These are phyloP conservation scores for Debaryomycetaceae sp. DNA, from an alignment of 1,139 yeast species.

Conservation along the genomic window DNA sequence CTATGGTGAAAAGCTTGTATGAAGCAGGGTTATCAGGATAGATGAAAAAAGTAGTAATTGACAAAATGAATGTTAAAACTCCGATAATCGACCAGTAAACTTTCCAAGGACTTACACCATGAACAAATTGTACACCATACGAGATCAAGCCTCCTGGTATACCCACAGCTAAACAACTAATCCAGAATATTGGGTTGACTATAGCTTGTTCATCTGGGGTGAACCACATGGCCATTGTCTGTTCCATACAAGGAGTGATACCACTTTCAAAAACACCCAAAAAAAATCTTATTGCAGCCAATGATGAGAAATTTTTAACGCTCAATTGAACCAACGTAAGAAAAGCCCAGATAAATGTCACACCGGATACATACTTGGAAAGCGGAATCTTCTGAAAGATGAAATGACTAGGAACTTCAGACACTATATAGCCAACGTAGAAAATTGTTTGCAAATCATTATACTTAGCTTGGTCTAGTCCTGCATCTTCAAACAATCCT, in stretches of 20 bases:
- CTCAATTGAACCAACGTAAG: conserved; percentile 37
- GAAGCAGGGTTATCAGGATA: conserved; percentile 47
- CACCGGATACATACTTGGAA: conserved; percentile 10
- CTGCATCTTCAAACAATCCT: conserved; percentile 40
- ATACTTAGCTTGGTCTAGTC: conserved; percentile 27
- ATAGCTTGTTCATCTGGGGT: conserved; percentile 39
- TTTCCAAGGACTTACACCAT: conserved; percentile 15
- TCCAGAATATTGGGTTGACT: conserved; percentile 40
- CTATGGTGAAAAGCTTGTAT: conserved; percentile 29
- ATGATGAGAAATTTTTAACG: conserved; percentile 38
- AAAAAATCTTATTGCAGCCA: conserved; percentile 39
- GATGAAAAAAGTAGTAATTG: conserved; percentile 23
- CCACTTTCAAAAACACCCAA: conserved; percentile 45
- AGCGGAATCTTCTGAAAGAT: conserved; percentile 29
- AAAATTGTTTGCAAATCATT: conserved; percentile 36
- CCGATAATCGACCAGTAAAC: conserved; percentile 43
- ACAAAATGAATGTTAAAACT: conserved; percentile 33
- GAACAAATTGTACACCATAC: conserved; percentile 32
- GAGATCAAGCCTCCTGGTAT: conserved; percentile 46
- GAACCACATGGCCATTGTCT: conserved; percentile 44
- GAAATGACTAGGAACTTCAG: conserved; percentile 29
- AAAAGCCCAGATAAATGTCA: conserved; percentile 35
- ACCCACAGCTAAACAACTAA: conserved; percentile 43
- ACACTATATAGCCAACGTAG: conserved; percentile 36
- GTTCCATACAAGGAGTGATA: conserved; percentile 34